Conservation (phyloP, 2,329 filamentous ascomycete genomes). For the Colletotrichum sidae region DNA sequence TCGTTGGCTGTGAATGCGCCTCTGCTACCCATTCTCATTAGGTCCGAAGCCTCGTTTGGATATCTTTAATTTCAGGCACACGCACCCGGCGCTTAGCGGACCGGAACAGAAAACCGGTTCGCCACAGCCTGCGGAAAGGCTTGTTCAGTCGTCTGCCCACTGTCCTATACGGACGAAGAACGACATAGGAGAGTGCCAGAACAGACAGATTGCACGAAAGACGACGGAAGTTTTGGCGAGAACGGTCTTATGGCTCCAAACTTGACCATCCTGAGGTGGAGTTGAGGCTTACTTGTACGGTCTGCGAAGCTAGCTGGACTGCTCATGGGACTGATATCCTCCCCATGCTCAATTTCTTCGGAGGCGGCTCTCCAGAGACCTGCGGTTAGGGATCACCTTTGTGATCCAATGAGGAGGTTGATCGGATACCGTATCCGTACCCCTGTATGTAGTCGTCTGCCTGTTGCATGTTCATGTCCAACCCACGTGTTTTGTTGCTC, state of each 20-base stretch:
- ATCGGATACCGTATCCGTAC: neutral
- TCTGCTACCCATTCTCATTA: neutral
- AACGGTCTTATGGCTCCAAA: too few species aligned
- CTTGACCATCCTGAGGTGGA: neutral
- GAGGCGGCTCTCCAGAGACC: neutral
- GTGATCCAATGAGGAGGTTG: conserved; percentile 1
- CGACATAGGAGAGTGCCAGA: too few species aligned
- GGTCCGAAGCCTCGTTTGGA: neutral
- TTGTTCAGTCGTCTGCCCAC: too few species aligned
- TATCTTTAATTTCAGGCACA: neutral
- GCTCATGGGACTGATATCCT: neutral
- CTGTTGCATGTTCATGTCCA: neutral
- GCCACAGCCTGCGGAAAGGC: too few species aligned
- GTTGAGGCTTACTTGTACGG: too few species aligned
- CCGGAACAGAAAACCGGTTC: too few species aligned
- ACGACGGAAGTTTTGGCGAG: too few species aligned
- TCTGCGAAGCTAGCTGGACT: too few species aligned
- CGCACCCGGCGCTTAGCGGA: too few species aligned
- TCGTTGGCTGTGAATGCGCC: neutral
- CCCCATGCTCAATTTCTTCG: too few species aligned
- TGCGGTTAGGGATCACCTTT: neutral
- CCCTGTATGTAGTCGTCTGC: neutral
- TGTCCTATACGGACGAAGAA: too few species aligned
- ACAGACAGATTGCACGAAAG: too few species aligned
- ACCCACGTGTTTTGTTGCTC: neutral